Base-by-base conservation (phyloP, 257 asterid species). In the Solanum phureja region DNA sequence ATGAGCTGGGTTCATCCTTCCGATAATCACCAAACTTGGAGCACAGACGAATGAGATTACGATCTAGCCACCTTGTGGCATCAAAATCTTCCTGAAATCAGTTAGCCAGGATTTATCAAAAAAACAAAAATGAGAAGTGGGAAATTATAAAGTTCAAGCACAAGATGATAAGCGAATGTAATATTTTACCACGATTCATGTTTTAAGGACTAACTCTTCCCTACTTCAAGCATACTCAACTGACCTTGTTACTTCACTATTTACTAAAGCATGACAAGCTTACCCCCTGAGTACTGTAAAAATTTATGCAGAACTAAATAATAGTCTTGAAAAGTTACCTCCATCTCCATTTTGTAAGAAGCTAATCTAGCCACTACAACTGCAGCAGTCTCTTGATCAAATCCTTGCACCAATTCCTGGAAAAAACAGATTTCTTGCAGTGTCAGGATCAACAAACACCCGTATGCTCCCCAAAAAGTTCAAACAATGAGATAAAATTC, bases 371-470 rank as follows among this genome's bases (percentile, higher is more conserved):
- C 99, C 93, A 96, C 89, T 29, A 94, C 98, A 27, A 97, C 99
- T 40, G 99, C 98, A 92, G 99, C 99, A 89, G 92, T 94, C 90
- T 97, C 99, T 90, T 97, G 99, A 91, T 97, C 99, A 91, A 97
- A 97, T 90, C 99, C 99, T 89, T 94, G 98, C 90, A 95, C 92
- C 87, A 97, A 90, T 86, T 94, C 99, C 98, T 97, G 97, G 89
- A 89, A 38, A 85, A 83, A 60, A 83, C 27, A 64, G 86, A 73
- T 82, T 31, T 49, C 34, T 88, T 58, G 87, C 66, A 89, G 72
- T 60, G 18, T 71, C 38, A 87, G 86, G 84, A 86, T 79, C 75
- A 87, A 27, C 84, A 77, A 68, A 38, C 71, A 72, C 66, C 8
- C 19, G 3, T 11, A 40, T 44, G 42, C 35, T 69, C 49, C 29